A percentile compares a stretch with the other conserved stretches of the same genome.
Conservation (phyloP, 225 moss, liverwort and hornwort species). For the Antitrichia curtipendula region DNA sequence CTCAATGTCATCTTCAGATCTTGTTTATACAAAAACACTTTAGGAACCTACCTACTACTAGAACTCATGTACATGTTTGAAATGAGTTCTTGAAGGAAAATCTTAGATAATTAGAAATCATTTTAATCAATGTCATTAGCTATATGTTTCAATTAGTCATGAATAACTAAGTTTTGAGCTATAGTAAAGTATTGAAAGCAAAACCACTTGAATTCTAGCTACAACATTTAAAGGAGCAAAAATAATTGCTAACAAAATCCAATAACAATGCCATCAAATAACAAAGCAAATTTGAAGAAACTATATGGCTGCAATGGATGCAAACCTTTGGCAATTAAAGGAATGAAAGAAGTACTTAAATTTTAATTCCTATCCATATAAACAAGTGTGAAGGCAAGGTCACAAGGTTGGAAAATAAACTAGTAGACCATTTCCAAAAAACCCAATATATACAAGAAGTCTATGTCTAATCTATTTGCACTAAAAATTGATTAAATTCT, state of each 20-base stretch:
- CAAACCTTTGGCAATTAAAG: not conserved
- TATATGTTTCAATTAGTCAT: not conserved
- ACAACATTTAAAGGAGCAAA: not conserved
- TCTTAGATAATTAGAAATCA: not conserved
- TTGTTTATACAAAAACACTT: not conserved
- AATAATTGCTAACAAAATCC: not conserved
- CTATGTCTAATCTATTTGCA: not conserved
- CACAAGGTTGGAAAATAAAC: not conserved
- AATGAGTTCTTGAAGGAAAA: not conserved
- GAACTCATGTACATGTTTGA: not conserved
- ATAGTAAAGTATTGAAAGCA: not conserved
- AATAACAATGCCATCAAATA: not conserved
- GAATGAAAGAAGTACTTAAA: not conserved
- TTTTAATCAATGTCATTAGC: not conserved
- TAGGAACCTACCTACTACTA: not conserved
- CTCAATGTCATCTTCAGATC: accelerated
- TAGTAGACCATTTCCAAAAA: not conserved
- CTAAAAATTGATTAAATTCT: not conserved
- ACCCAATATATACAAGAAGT: not conserved
- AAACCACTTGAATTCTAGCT: not conserved
- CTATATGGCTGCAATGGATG: not conserved
- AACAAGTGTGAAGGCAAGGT: not conserved
- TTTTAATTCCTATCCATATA: not conserved
- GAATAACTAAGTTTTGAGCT: not conserved
- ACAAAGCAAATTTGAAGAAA: not conserved